Conservation (phyloP, 2,329 filamentous ascomycete genomes). For the Trichoderma afroharzianum region DNA sequence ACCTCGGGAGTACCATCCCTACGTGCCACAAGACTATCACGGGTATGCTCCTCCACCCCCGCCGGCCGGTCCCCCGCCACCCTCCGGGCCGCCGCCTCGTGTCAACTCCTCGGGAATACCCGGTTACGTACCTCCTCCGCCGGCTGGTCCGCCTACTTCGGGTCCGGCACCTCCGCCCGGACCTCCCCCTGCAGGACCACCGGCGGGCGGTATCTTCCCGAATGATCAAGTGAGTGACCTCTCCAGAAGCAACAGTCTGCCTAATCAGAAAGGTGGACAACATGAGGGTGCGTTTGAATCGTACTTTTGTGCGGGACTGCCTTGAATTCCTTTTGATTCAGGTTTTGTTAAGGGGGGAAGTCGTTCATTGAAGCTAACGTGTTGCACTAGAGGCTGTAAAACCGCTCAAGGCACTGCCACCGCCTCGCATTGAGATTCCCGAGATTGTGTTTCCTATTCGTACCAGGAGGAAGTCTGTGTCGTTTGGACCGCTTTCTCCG, state of each 20-base stretch:
- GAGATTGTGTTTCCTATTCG: not conserved
- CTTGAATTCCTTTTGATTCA: not conserved
- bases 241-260: conserved; percentile 28
- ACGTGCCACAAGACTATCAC: conserved; percentile 42
- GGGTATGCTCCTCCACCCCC: conserved; percentile 41
- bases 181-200: conserved; percentile 31
- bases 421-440: conserved; percentile 10
- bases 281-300: conserved; percentile 38
- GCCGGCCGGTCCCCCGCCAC: conserved; percentile 28
- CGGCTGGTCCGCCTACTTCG: conserved; percentile 30
- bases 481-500: conserved; percentile 48
- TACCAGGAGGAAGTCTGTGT: conserved; percentile 38
- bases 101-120: not conserved
- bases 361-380: not conserved
- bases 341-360: not conserved
- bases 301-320: conserved; percentile 24
- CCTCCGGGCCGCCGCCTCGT: conserved; percentile 14
- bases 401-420: not conserved
- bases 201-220: conserved; percentile 31
- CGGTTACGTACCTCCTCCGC: conserved; percentile 21
- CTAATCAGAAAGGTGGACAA: conserved; percentile 20
- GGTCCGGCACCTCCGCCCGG: conserved; percentile 30
- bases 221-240: conserved; percentile 45
- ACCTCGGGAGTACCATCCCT: conserved; percentile 37
- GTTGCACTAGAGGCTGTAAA: conserved; percentile 30